A percentile compares a stretch with the other conserved stretches of the same genome.
phyloP scores from a whole-genome alignment of 1,139 yeast species.

The Zygosaccharomyces sapae region DNA sequence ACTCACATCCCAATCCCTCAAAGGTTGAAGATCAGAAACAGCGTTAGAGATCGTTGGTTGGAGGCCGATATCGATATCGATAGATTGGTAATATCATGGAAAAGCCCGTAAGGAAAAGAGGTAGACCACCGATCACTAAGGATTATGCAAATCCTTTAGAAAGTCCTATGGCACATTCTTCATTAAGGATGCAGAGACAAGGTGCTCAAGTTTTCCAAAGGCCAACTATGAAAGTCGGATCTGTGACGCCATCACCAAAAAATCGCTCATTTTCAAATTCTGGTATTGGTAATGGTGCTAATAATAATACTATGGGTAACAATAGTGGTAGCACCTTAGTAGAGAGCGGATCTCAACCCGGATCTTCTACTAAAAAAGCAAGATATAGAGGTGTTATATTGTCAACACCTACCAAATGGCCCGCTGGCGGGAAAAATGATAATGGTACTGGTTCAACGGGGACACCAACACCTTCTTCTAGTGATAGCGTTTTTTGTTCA shows the following conservation, averaged over 20 bases:
- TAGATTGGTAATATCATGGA: constrained; percentile 8
- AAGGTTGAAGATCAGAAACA: not conserved
- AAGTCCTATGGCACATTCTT: constrained; percentile 37
- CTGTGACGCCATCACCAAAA: constrained; percentile 28
- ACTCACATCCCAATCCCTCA: not conserved
- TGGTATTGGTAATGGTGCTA: not conserved
- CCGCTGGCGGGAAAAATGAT: constrained; percentile 6
- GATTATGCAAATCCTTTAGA: constrained; percentile 35
- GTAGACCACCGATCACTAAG: constrained; percentile 36
- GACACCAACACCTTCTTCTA: constrained; percentile 19
- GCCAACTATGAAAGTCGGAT: constrained; percentile 35
- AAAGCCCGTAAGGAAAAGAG: constrained; percentile 27
- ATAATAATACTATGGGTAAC: constrained; percentile 1
- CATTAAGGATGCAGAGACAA: constrained; percentile 32
- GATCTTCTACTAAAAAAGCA: constrained; percentile 21
- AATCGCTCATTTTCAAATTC: constrained; percentile 17
- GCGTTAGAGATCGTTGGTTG: not conserved
- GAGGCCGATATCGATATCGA: not conserved
- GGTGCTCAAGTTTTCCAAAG: constrained; percentile 31
- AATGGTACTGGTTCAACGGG: constrained; percentile 14
- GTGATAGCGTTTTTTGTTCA: constrained; percentile 23
- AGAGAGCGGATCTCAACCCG: constrained; percentile 10
- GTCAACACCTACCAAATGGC: constrained; percentile 26
- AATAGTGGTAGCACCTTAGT: constrained; percentile 3
- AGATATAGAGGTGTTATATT: constrained; percentile 30